These are phyloP conservation scores for Neonectria hederae DNA, from an alignment of 2,329 filamentous ascomycete species.

Conservation along the genomic window DNA sequence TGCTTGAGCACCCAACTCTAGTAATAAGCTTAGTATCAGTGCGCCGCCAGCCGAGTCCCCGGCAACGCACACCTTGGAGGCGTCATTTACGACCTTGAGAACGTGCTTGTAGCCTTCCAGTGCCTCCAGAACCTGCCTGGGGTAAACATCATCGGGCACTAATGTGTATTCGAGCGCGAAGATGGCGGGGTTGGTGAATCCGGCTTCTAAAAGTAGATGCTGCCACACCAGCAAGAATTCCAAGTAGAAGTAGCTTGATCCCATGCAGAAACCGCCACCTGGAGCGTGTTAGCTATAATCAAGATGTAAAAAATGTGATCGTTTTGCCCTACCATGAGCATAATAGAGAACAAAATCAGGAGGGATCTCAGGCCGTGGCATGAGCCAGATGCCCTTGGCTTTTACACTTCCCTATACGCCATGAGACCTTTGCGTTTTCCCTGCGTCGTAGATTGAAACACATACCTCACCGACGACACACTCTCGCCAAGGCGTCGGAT, in stretches of 20 bases:
- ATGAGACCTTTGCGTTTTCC: not conserved
- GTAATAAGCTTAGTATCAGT: constrained; percentile 75
- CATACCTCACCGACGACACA: constrained; percentile 46
- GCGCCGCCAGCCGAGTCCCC: constrained; percentile 85
- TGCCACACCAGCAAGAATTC: constrained; percentile 83
- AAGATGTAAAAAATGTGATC: not conserved
- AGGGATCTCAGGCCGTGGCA: constrained; percentile 64
- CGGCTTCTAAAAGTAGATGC: constrained; percentile 68
- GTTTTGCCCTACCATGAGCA: constrained; percentile 69
- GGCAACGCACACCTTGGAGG: constrained; percentile 73
- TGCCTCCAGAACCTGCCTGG: constrained; percentile 76
- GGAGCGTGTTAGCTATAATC: constrained; percentile 11
- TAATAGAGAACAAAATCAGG: constrained; percentile 87
- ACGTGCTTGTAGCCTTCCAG: constrained; percentile 77
- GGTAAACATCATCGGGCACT: constrained; percentile 78
- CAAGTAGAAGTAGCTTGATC: constrained; percentile 83
- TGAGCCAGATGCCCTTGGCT: constrained; percentile 75
- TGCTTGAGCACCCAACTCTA: constrained; percentile 64
- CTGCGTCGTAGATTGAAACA: not conserved
- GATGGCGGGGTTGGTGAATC: constrained; percentile 79
- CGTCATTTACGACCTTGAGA: constrained; percentile 64
- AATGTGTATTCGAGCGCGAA: constrained; percentile 85
- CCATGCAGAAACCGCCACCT: constrained; percentile 87
- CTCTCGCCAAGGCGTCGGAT: constrained; percentile 71
- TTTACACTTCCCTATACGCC: constrained; percentile 47